A percentile compares a stretch with the other conserved stretches of the same genome.
Conservation (phyloP, 176 grass and related monocot species). For the Raddia distichophylla region DNA sequence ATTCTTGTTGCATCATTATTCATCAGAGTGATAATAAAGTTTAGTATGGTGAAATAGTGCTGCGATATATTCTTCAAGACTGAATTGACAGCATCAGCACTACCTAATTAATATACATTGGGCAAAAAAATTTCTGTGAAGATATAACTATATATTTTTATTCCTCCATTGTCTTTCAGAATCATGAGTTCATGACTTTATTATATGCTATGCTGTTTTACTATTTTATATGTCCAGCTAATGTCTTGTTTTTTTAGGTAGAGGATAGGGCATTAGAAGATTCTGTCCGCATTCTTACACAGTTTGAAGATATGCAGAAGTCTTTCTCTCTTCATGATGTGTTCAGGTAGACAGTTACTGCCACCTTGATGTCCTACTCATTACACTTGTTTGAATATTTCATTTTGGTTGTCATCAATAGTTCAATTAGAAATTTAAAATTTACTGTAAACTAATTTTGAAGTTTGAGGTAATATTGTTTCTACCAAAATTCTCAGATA, state of each 20-base stretch:
- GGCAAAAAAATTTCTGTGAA: slow-evolving; percentile 10
- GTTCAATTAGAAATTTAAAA: background rate
- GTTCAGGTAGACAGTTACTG: slow-evolving; percentile 63
- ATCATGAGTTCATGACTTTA: slow-evolving; percentile 21
- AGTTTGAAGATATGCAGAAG: slow-evolving; percentile 74
- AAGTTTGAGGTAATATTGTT: slow-evolving; percentile 26
- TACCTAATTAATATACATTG: slow-evolving; percentile 25
- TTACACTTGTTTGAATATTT: background rate
- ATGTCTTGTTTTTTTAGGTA: slow-evolving; percentile 55
- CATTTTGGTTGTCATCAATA: slow-evolving; percentile 20
- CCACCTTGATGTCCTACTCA: slow-evolving; percentile 7
- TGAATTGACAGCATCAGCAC: background rate
- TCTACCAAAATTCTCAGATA: slow-evolving; percentile 53
- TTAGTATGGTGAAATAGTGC: slow-evolving; percentile 8
- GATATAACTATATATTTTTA: slow-evolving; percentile 22
- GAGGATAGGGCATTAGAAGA: slow-evolving; percentile 92
- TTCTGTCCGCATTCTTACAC: slow-evolving; percentile 78
- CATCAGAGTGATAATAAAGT: slow-evolving; percentile 2
- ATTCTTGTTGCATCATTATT: slow-evolving; percentile 2
- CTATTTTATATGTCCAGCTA: slow-evolving; percentile 13
- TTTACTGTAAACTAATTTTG: slow-evolving; percentile 8
- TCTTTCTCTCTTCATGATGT: slow-evolving; percentile 69
- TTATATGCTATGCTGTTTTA: slow-evolving; percentile 27
- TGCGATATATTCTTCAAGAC: slow-evolving; percentile 15
- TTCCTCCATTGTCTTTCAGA: slow-evolving; percentile 12